phyloP scores from a whole-genome alignment of 345 rosid genomes.

The Draba incana region DNA sequence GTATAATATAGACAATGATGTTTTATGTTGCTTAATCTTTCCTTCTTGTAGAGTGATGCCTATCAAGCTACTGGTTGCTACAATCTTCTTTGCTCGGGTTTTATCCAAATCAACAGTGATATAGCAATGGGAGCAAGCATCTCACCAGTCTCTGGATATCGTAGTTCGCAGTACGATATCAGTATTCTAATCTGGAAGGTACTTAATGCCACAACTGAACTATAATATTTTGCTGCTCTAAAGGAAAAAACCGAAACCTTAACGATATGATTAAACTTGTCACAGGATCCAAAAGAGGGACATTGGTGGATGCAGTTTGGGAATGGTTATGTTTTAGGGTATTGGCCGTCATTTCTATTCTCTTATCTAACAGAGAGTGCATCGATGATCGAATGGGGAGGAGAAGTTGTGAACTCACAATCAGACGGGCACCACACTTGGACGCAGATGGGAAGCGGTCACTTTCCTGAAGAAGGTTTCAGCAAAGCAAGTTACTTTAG shows the following conservation, averaged over 20 bases:
- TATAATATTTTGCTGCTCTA: not conserved
- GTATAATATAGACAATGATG: not conserved
- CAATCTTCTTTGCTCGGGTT: conserved; percentile 96
- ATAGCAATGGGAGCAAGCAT: conserved; percentile 99
- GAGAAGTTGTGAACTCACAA: conserved; percentile 91
- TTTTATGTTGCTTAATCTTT: conserved; percentile 14
- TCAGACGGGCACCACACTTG: conserved; percentile 82
- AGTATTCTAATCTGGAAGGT: conserved; percentile 99
- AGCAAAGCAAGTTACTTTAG: conserved; percentile 89
- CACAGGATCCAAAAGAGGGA: conserved; percentile 93
- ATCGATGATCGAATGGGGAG: conserved; percentile 99
- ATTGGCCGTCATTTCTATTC: conserved; percentile 96
- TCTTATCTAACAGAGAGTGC: conserved; percentile 95
- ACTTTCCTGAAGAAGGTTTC: conserved; percentile 93
- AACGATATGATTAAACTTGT: conserved; percentile 6
- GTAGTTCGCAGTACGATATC: conserved; percentile 89
- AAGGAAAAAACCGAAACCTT: not conserved
- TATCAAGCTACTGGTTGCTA: conserved; percentile 99
- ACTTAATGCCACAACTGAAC: not conserved
- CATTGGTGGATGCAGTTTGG: conserved; percentile 99
- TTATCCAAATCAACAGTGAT: conserved; percentile 87
- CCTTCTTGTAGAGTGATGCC: conserved; percentile 80
- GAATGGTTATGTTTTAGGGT: conserved; percentile 77
- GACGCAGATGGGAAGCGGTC: conserved; percentile 99
- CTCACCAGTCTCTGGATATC: conserved; percentile 84